phyloP scores from a whole-genome alignment of 2,329 filamentous ascomycete species.

The Curvularia hawaiiensis region DNA sequence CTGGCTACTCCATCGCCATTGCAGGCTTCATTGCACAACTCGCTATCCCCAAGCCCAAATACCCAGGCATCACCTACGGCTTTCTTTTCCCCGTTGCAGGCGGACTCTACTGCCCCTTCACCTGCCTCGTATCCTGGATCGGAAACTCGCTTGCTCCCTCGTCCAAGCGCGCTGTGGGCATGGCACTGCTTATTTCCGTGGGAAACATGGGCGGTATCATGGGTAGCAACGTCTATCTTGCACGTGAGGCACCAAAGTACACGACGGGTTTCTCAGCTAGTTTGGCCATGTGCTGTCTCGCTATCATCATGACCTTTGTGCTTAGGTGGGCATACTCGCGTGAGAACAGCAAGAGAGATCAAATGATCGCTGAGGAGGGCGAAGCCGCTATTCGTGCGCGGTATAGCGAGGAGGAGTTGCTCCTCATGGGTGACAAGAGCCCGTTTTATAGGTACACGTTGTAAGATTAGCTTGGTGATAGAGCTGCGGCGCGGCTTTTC shows the following conservation, averaged over 20 bases:
- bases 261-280: constrained; percentile 56
- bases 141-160: constrained; percentile 43
- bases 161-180: constrained; percentile 51
- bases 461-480: background rate
- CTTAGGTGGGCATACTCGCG: constrained; percentile 50
- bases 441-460: constrained; percentile 50
- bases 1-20: constrained; percentile 56
- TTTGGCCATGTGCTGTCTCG: constrained; percentile 53
- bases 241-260: constrained; percentile 55
- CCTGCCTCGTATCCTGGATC: constrained; percentile 45
- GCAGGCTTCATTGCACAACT: constrained; percentile 63
- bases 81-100: constrained; percentile 48
- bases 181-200: constrained; percentile 55
- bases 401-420: constrained; percentile 49
- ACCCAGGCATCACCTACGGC: constrained; percentile 53
- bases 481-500: background rate
- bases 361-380: constrained; percentile 32
- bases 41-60: constrained; percentile 47
- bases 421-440: constrained; percentile 50
- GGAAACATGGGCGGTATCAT: constrained; percentile 55
- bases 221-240: constrained; percentile 57
- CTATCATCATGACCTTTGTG: constrained; percentile 52
- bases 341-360: constrained; percentile 38
- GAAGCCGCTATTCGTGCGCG: constrained; percentile 43
- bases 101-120: constrained; percentile 46